Base-by-base conservation (phyloP, 2,329 filamentous ascomycete species). In the Achaetomium macrosporum region DNA sequence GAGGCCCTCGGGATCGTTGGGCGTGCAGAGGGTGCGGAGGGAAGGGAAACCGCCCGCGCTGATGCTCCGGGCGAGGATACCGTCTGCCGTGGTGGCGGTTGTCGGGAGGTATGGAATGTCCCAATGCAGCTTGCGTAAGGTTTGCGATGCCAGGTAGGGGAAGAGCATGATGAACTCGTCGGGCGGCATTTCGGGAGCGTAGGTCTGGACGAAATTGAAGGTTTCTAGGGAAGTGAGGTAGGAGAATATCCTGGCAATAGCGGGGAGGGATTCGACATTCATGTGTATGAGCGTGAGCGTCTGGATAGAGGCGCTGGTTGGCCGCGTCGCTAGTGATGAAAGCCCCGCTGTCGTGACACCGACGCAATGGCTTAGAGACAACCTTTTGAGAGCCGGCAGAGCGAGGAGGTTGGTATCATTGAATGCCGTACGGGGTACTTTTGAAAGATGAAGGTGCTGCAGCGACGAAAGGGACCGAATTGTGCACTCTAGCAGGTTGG, bases 1-100 rank as follows among this genome's bases (percentile, higher is more conserved):
- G 8, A 79, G 60, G 25, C 86, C 87, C 5, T 87, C 79, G 1
- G 84, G 78, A 58, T 91, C 87, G 53, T 81, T 81, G 1, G 85
- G 87, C 0, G 81, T 74, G 50, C 87, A 80, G 16, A 90, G 69
- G 1, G 65, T 71, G 10, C 71, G 72, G 10, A 91, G 74, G 0
- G 70, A 65, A 0, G 87, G 87, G 62, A 91, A 88, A 0, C 81
- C 82, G 5, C 71, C 71, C 1, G 77, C 75, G 5, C 68, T 68
- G 58, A 90, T 87, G 61, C 82, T 82, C 53, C 74, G 73, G 1
- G 84, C 81, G 8, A 90, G 73, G 43, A 86, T 79, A 5, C 76
- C 73, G 47, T 86, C 84, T 1, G 84, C 81, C 4, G 68, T 62
- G 44, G 72, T 76, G 43, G 71, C 66, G 19, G 68, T 64, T 16